Conservation (phyloP, 148 eudicot genomes). For the Pharnaceum exiguum region DNA sequence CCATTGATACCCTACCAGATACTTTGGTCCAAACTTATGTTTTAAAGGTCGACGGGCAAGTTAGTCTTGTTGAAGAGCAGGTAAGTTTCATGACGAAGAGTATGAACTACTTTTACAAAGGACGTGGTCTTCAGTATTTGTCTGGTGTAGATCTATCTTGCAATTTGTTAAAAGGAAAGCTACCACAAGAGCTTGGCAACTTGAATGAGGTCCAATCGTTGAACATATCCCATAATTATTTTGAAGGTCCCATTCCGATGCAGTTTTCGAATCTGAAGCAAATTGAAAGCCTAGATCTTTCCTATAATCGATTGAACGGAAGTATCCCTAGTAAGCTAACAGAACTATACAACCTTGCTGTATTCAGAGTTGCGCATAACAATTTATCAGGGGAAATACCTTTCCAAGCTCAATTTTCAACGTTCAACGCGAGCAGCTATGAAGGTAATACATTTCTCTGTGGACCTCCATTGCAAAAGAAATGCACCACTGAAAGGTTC, state of each 20-base stretch:
- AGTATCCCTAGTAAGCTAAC: background rate
- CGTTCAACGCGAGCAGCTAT: conserved; percentile 8
- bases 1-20: no score
- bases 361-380: conserved; percentile 16
- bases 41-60: no score
- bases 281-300: conserved; percentile 16
- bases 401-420: background rate
- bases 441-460: conserved; percentile 9
- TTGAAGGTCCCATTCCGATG: conserved; percentile 11
- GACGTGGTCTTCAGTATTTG: background rate
- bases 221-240: conserved; percentile 19
- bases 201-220: background rate
- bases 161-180: conserved; percentile 5
- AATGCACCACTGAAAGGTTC: background rate
- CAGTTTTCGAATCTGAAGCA: background rate
- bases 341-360: background rate
- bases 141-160: conserved; percentile 13
- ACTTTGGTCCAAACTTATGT: no score
- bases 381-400: conserved; percentile 3
- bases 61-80: background rate
- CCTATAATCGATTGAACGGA: conserved; percentile 12
- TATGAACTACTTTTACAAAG: background rate
- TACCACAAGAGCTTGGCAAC: conserved; percentile 10
- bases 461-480: background rate
- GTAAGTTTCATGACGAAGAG: conserved; percentile 1